These are phyloP conservation scores for Penicillium italicum DNA, from an alignment of 2,329 filamentous ascomycete species.

Conservation along the genomic window DNA sequence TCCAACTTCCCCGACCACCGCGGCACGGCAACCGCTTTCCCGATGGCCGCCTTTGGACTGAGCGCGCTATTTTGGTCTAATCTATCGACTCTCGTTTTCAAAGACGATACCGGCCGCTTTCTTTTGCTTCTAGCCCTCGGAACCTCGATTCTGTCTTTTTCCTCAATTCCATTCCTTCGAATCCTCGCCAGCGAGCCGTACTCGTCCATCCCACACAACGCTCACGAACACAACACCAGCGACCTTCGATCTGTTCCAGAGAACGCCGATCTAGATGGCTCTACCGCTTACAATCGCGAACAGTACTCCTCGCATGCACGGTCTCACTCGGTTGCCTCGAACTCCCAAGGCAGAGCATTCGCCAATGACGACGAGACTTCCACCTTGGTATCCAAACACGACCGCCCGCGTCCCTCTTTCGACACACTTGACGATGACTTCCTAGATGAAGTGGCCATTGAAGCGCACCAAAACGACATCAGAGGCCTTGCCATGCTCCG, in stretches of 20 bases:
- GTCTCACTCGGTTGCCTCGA: conserved; percentile 31
- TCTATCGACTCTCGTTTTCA: conserved; percentile 71
- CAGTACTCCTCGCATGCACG: conserved; percentile 25
- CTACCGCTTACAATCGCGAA: conserved; percentile 29
- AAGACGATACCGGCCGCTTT: conserved; percentile 77
- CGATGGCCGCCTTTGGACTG: conserved; percentile 85
- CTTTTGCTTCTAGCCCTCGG: conserved; percentile 75
- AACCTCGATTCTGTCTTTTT: conserved; percentile 70
- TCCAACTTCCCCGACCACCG: conserved; percentile 88
- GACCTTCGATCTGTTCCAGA: conserved; percentile 26
- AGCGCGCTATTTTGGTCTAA: conserved; percentile 96
- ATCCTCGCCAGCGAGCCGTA: conserved; percentile 58
- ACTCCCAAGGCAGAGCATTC: conserved; percentile 21
- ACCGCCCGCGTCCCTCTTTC: conserved; percentile 50
- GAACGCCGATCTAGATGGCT: conserved; percentile 39
- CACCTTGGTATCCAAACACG: conserved; percentile 68
- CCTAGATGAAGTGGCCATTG: conserved; percentile 61
- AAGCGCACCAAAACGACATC: conserved; percentile 82
- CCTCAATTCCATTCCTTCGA: conserved; percentile 79
- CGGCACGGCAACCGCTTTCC: conserved; percentile 91
- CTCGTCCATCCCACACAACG: conserved; percentile 36
- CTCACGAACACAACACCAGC: conserved; percentile 30
- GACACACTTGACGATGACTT: conserved; percentile 49
- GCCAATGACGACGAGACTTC: conserved; percentile 66
- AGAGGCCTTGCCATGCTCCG: conserved; percentile 73